Base-by-base conservation (phyloP, 2,329 filamentous ascomycete species). In the Westerdykella ornata region DNA sequence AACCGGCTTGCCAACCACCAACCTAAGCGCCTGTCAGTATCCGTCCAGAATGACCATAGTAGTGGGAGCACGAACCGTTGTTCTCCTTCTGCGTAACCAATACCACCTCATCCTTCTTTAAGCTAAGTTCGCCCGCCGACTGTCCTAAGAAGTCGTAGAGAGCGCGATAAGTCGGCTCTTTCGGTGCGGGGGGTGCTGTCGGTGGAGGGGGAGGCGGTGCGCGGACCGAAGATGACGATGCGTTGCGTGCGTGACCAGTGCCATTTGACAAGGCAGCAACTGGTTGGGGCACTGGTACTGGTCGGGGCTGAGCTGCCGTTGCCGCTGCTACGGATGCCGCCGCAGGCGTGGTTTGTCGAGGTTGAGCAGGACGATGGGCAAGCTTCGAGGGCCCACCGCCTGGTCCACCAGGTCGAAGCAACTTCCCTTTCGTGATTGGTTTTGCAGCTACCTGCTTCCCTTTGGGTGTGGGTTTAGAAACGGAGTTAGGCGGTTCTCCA, bases 1-100 rank as follows among this genome's bases (percentile, higher is more conserved):
- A 71, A 68, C 47, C 83, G 85, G 72, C 88, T 90, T 48, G 84
- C 92, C 35, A 97, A 75, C 90, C 90, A 97, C 92, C 92, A 98
- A 39, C 92, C 90, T 95, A 53, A 30, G 32, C 16, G 15, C 38
- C 37, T 39, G 38, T 55, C 42, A 62, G 63, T 40, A 41, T 39
- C 14, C 19, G 35, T 41, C n/a, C 39, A 26, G 22, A 11, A 26
- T 26, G 3, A 14, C 29, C 15, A 12, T 42, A 36, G 22, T 15
- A 5, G 26, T 12, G 15, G 16, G 22, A 26, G 22, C 35, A 66
- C 82, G 66, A 78, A 95, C 90, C 92, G 63, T 97, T 97, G 65
- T 78, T 82, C 68, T 96, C 90, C 68, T 96, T 96, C 60, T 92
- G 84, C n/a, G 94, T 78, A 59, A 98, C 81, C 63, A 94, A 81